Evolutionary conservation across 306 rosid genomes (phyloP), one percentile per base, ranked within the genome.

Genomic region (Fragaria ananassa): DNA sequence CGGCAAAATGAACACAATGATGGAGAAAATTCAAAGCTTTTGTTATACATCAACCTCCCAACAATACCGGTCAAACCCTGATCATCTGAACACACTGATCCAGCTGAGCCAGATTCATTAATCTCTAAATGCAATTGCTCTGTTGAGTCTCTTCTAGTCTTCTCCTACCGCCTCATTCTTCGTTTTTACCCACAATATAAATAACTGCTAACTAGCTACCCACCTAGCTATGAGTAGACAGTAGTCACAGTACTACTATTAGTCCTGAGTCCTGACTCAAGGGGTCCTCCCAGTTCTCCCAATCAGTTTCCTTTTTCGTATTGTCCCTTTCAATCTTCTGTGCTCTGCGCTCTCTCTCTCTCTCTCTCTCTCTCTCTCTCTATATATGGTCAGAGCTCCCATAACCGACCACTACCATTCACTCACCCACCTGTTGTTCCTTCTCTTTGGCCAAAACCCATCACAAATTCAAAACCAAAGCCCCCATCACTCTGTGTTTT

Each of bases 291-390:
- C 69, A 10, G 77, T 82, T 74, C 87, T 81, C 83, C 82, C 75
- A 60, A 74, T 75, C 83, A 68, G 83, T 81, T 86, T 78, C 72
- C 90, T 74, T 72, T 63, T 78, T 45, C 72, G 96, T 82, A 35
- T 83, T 72, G 96, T 93, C 87, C 86, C 91, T 91, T 82, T 93
- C 98, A 85, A 87, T 82, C 70, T 75, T 81, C 93, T 87, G 81
- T 81, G 60, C 51, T 42, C 87, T 86, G 90, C 60, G 35, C 56
- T 21, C 54, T 64, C 75, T 41, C 56, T 21, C 60, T 64, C 75
- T 31, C 47, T 31, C n/a, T 41, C 56, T 21, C 51, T 42, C 87
- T 86, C 29, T 89, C 54, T 64, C 74, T 31, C 47, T 31, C n/a
- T 41, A 51, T 79, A 41, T 77, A 19, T 78, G 64, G 42, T 81